Percentiles rank a stretch among this genome's conserved stretches.
phyloP scores from a whole-genome alignment of 371 early-diverging fungal species.

The Apophysomyces sp. region DNA sequence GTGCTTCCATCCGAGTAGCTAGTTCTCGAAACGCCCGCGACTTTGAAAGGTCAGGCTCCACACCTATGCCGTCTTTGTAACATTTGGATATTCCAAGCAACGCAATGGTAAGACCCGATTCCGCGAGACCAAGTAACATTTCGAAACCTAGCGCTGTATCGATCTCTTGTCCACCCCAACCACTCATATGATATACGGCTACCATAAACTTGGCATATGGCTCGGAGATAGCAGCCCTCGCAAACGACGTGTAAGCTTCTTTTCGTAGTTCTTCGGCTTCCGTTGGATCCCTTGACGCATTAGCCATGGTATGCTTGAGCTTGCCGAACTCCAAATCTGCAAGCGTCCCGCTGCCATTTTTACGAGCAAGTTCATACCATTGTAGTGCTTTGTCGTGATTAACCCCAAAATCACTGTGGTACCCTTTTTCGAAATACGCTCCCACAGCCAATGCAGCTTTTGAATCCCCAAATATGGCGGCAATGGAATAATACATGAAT shows the following conservation, averaged over 20 bases:
- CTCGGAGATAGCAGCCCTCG: neutral
- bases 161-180: slow-evolving; percentile 12
- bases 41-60: slow-evolving; percentile 1
- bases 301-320: slow-evolving; percentile 15
- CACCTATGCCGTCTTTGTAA: slow-evolving; percentile 23
- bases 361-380: slow-evolving; percentile 14
- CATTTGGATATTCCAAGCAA: slow-evolving; percentile 19
- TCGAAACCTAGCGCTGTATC: slow-evolving; percentile 10
- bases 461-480: slow-evolving; percentile 8
- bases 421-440: slow-evolving; percentile 15
- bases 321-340: slow-evolving; percentile 20
- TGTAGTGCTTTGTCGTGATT: slow-evolving; percentile 12
- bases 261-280: slow-evolving; percentile 1
- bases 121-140: slow-evolving; percentile 10
- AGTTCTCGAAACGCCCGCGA: slow-evolving; percentile 1
- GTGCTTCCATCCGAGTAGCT: slow-evolving; percentile 4
- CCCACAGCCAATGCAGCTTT: slow-evolving; percentile 16
- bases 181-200: slow-evolving; percentile 21
- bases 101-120: slow-evolving; percentile 11
- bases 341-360: slow-evolving; percentile 7
- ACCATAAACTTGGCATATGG: slow-evolving; percentile 22
- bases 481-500: slow-evolving; percentile 15
- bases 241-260: slow-evolving; percentile 15
- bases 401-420: slow-evolving; percentile 1
- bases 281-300: neutral